Base-by-base conservation (phyloP, 345 rosid species). In the Citropsis articulata region DNA sequence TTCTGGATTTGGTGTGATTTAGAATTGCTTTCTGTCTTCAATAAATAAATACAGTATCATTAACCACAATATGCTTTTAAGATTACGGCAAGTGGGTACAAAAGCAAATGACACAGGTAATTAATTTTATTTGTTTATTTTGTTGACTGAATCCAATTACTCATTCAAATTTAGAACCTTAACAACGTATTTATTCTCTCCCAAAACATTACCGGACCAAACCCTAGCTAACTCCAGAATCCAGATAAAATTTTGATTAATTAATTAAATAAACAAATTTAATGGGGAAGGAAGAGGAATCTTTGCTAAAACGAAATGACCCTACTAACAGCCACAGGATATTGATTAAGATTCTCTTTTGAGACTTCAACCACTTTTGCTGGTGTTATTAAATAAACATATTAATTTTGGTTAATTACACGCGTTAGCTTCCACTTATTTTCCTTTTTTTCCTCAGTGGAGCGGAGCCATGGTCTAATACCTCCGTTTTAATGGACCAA, bases 191-290 rank as follows among this genome's bases (percentile, higher is more conserved):
- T 53, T 16, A 18, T 53, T 53, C 19, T 21, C 57, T 53, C 57
- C 21, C 22, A 53, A 18, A 72, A 64, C 48, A 73, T 63, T 6
- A 31, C 48, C 31, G 77, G 80, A 16, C 38, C 77, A 76, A 76
- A 53, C 62, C 68, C 48, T 71, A 42, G 56, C 21, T 4, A 16
- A 77, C 33, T 56, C 30, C 64, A 66, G 35, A 66, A 72, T 59
- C 59, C 62, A 22, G 14, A 31, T 45, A 22, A 45, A 12, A 73
- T 60, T 60, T 40, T 42, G 10, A 40, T 42, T 21, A 75, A 66
- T 53, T 16, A 55, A 77, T 38, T 40, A 19, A 27, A 10, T 6
- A 75, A 33, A 35, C 24, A 55, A 77, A 50, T 36, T 73, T 28
- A 30, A 24, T 16, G 53, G 8, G 64, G 28, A 19, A 10, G 28